These are phyloP conservation scores for Macrolepiota dolichaula DNA, from an alignment of 768 basidiomycete genomes.

Conservation along the genomic window DNA sequence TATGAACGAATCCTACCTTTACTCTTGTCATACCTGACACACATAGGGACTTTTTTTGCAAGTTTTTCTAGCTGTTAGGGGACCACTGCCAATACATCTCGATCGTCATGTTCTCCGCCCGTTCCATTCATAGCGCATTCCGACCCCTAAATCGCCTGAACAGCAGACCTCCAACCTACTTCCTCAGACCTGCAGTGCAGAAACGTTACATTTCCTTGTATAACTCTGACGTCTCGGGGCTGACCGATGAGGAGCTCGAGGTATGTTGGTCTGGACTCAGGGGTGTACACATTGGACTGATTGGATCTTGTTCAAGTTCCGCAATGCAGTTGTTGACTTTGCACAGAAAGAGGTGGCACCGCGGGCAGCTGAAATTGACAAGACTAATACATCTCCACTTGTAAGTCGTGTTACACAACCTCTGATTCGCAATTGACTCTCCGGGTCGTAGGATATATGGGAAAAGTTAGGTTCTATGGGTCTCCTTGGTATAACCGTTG, in stretches of 20 bases:
- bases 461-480: slow-evolving; percentile 92
- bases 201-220: slow-evolving; percentile 55
- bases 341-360: slow-evolving; percentile 84
- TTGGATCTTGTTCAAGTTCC: slow-evolving; percentile 52
- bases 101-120: slow-evolving; percentile 7
- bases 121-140: neutral
- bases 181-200: slow-evolving; percentile 7
- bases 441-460: slow-evolving; percentile 66
- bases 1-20: neutral
- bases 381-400: slow-evolving; percentile 74
- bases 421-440: slow-evolving; percentile 8
- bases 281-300: slow-evolving; percentile 2
- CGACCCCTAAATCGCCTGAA: slow-evolving; percentile 6
- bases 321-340: slow-evolving; percentile 75
- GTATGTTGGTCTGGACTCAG: slow-evolving; percentile 33
- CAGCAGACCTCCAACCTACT: neutral
- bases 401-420: slow-evolving; percentile 35
- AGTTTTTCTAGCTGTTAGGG: neutral
- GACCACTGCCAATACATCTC: neutral
- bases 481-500: slow-evolving; percentile 82
- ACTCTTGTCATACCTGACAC: neutral
- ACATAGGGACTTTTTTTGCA: neutral
- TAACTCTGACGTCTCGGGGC: slow-evolving; percentile 68
- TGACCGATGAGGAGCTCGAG: slow-evolving; percentile 79
- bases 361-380: slow-evolving; percentile 82